Base-by-base conservation (phyloP, 306 rosid genomes). In the Casuarina glauca region DNA sequence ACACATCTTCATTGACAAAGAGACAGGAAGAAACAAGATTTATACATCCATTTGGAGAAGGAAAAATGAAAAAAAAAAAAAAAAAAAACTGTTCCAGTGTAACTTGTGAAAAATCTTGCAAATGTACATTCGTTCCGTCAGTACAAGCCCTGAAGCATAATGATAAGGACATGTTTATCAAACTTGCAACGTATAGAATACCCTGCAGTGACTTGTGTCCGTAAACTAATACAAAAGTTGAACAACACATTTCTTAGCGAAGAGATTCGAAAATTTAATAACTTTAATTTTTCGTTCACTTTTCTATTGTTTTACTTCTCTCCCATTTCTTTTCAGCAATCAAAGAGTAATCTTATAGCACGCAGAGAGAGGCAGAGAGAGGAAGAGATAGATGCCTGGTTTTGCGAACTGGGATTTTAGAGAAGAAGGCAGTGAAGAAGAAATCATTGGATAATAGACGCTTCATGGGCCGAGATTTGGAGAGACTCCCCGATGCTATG, bases 301-400 rank as follows among this genome's bases (percentile, higher is more conserved):
- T 48, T 48, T 48, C 11, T 8, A 4, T 3, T 6, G 20, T 13
- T 35, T 64, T 16, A 50, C 42, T 16, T 49, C 49, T 17, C 20
- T 39, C 17, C 49, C 17, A 26, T 26, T 35, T 48, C 51, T 38
- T 46, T 36, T 64, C 46, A 6, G 60, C 36, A 69, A 75, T 54
- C 58, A 2, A 19, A 26, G 11, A n/a, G 8, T 46, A 19, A 70
- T 15, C 35, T 6, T 26, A 19, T 54, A 5, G 26, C 26, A 54
- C 61, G 2, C 61, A 16, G 9, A 54, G 16, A 54, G 9, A 5
- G 39, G 6, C 32, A 42, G 69, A 35, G 3, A 70, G 0, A 46
- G 45, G 32, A 45, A 57, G 43, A 57, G 77, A 74, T 32, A 53
- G 5, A 35, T 79, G 83, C 92, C 89, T 84, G 74, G 70, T 75